Evolutionary conservation across 495 filamentous ascomycete genomes (phyloP), one percentile per base, ranked within the genome.

Genomic region (Entonaema liquescens): DNA sequence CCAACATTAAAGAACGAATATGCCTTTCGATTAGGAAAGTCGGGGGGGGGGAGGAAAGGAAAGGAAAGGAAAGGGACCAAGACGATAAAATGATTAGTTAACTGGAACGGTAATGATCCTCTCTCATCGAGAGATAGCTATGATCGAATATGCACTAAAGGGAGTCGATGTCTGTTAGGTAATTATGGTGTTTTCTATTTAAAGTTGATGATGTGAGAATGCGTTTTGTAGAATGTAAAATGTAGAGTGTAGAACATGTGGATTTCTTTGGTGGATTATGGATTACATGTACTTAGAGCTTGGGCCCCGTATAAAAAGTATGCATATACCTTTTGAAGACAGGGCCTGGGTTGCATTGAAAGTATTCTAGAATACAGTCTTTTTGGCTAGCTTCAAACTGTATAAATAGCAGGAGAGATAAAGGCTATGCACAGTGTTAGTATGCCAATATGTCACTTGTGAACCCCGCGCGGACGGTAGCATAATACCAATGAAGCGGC

Each of bases 291-390:
- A 9, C 42, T 47, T 47, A 19, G 17, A 44, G 7, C 5, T 44
- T 44, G 17, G 42, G 11, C 42, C 42, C 49, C 49, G 11, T 28
- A 52, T 28, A 12, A n/a, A 52, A 52, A 52, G 21, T 52, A 23
- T 52, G 25, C 49, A 52, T 26, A 28, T 28, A 15, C 36, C 35
- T 31, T 23, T 31, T 19, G 59, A 28, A 33, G 28, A 9, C 54
- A 23, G 52, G 54, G 59, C 25, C 11, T 58, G 33, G 35, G 61
- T 65, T 71, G 17, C 68, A 71, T 62, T 56, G 57, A 56, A 38
- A 28, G 33, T 33, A 55, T 72, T 72, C 69, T 72, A 72, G 69
- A 72, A 72, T 72, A 67, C 62, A 67, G 68, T 62, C 26, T 12
- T 28, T 0, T 23, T 1, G 11, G 1, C 13, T 31, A 15, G 5